phyloP scores from a whole-genome alignment of 805 yeast species.

The Hanseniaspora jakobsenii region DNA sequence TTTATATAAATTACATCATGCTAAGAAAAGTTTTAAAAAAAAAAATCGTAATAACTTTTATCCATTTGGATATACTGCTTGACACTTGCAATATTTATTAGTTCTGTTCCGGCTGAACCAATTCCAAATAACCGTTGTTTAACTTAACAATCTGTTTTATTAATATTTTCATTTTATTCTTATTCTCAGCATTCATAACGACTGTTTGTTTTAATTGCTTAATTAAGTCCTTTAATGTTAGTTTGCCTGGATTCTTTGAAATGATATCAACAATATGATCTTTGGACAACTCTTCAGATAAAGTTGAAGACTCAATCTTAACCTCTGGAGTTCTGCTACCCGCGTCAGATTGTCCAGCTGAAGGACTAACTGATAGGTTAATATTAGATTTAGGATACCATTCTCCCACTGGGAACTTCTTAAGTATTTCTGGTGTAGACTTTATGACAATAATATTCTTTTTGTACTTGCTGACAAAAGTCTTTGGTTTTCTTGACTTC shows the following conservation, averaged over 20 bases:
- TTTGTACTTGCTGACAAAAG: slow-evolving; percentile 36
- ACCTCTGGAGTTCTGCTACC: slow-evolving; percentile 17
- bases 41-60: too few relatives aligned
- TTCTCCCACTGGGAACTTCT: slow-evolving; percentile 62
- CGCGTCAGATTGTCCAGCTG: neutral
- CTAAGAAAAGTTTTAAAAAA: too few relatives aligned
- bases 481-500: slow-evolving; percentile 27
- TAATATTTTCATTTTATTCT: slow-evolving; percentile 43
- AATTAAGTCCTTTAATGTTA: slow-evolving; percentile 53
- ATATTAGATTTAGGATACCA: slow-evolving; percentile 57
- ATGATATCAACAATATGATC: slow-evolving; percentile 61
- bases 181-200: slow-evolving; percentile 51
- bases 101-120: slow-evolving; percentile 1
- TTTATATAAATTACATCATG: too few relatives aligned
- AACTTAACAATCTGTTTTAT: slow-evolving; percentile 47
- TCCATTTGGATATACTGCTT: neutral
- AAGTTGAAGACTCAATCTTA: slow-evolving; percentile 2
- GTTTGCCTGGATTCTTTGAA: slow-evolving; percentile 27
- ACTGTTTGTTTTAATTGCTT: slow-evolving; percentile 50
- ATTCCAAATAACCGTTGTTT: slow-evolving; percentile 27
- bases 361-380: slow-evolving; percentile 22
- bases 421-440: slow-evolving; percentile 49
- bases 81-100: neutral
- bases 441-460: slow-evolving; percentile 50
- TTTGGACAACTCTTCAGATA: slow-evolving; percentile 38